Conservation (phyloP, 805 yeast species). For the Tetrapisispora arboricola region DNA sequence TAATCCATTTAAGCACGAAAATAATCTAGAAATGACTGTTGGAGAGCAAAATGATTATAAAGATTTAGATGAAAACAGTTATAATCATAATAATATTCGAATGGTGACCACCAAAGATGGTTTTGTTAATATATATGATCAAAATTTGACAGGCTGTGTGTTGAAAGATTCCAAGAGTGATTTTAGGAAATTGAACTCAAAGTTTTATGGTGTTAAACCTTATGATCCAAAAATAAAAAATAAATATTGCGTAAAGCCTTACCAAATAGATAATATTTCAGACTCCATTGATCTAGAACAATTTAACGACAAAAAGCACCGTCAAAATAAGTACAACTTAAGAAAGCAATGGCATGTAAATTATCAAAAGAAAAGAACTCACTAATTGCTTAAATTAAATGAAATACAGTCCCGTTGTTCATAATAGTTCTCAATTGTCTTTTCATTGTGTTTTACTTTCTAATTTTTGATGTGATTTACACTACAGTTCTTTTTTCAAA, state of each 20-base stretch:
- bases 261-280: not conserved
- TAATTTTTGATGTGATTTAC: no score
- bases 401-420: not conserved
- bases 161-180: not conserved
- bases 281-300: not conserved
- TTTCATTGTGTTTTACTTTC: no score
- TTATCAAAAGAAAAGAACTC: not conserved
- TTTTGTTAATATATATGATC: constrained; percentile 1
- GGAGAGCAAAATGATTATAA: not conserved
- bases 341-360: constrained; percentile 1
- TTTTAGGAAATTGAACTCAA: not conserved
- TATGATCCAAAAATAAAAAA: not conserved
- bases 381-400: not conserved
- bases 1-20: not conserved
- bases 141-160: not conserved
- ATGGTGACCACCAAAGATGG: not conserved
- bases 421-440: no score
- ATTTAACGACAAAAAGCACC: not conserved
- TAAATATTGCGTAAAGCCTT: not conserved
- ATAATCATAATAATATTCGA: not conserved
- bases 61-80: not conserved
- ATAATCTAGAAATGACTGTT: not conserved
- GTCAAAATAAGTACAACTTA: not conserved
- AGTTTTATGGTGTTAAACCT: not conserved
- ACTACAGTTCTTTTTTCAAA: no score